A percentile compares a stretch with the other conserved stretches of the same genome.
These are phyloP conservation scores for Ophiocordyceps camponoti-floridani DNA, from an alignment of 2,329 filamentous ascomycete genomes.

Conservation along the genomic window DNA sequence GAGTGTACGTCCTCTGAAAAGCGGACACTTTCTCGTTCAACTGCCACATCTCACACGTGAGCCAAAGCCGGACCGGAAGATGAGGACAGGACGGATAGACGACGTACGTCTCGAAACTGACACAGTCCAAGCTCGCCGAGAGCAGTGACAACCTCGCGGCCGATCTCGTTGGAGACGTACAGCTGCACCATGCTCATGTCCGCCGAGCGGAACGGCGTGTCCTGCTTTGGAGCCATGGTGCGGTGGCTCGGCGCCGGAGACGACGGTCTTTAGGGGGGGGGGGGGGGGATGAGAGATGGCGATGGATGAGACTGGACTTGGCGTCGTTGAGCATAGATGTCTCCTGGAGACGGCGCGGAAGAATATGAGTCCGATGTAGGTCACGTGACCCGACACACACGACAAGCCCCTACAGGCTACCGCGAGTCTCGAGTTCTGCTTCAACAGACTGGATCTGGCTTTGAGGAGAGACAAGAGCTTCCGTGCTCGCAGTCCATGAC, in stretches of 20 bases:
- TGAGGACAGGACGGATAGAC: background rate
- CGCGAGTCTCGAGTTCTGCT: too few relatives aligned
- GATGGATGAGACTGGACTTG: background rate
- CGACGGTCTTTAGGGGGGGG: background rate
- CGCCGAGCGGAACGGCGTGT: slow-evolving; percentile 98
- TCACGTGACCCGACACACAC: background rate
- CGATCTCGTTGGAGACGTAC: slow-evolving; percentile 98
- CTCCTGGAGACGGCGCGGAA: background rate
- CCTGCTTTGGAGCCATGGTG: slow-evolving; percentile 48
- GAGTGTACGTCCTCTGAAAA: slow-evolving; percentile 93
- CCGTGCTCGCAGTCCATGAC: too few relatives aligned
- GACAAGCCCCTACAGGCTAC: too few relatives aligned
- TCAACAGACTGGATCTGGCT: too few relatives aligned
- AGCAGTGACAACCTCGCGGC: slow-evolving; percentile 90
- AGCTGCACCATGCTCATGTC: slow-evolving; percentile 99
- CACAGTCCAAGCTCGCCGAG: slow-evolving; percentile 90
- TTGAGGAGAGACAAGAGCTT: too few relatives aligned
- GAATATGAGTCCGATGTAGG: background rate
- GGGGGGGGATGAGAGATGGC: background rate
- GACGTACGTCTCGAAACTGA: slow-evolving; percentile 85
- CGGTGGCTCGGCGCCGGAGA: slow-evolving; percentile 6
- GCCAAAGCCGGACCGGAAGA: background rate
- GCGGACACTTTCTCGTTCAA: slow-evolving; percentile 85
- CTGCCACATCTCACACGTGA: slow-evolving; percentile 25
- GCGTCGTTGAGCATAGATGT: slow-evolving; percentile 9